Conservation (phyloP, 2,329 filamentous ascomycete species). For the Verticillium nubilum region DNA sequence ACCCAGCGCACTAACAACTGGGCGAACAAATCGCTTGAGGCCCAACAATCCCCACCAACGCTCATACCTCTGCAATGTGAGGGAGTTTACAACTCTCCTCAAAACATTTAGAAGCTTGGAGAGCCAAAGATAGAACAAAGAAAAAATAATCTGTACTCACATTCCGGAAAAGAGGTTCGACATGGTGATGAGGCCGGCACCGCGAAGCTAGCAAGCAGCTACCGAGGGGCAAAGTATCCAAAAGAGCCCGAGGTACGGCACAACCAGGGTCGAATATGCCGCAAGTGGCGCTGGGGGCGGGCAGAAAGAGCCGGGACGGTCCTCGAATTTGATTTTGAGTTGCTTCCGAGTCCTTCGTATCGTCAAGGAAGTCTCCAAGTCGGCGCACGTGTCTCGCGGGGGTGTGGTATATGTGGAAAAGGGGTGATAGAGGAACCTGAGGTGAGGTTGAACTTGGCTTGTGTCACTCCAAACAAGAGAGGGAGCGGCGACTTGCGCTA, state of each 20-base stretch:
- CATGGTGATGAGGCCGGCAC: conserved; percentile 32
- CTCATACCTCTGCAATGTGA: conserved; percentile 6
- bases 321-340: neutral
- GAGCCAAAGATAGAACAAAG: neutral
- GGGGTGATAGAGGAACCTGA: neutral
- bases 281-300: neutral
- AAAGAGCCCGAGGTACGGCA: neutral
- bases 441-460: neutral
- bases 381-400: neutral
- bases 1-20: neutral
- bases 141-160: conserved; percentile 37
- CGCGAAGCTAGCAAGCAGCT: neutral
- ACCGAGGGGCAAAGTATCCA: neutral
- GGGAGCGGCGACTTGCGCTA: neutral
- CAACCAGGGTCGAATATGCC: neutral
- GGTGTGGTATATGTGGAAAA: neutral
- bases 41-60: neutral
- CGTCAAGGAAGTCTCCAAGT: neutral
- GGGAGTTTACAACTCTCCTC: neutral
- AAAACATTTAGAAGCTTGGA: neutral
- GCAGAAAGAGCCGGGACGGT: neutral
- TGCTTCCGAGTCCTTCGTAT: neutral
- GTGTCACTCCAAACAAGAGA: neutral
- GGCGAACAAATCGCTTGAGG: neutral
- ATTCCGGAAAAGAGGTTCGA: conserved; percentile 59